Conservation (phyloP, 2,329 filamentous ascomycete species). For the Fusarium chuoi region DNA sequence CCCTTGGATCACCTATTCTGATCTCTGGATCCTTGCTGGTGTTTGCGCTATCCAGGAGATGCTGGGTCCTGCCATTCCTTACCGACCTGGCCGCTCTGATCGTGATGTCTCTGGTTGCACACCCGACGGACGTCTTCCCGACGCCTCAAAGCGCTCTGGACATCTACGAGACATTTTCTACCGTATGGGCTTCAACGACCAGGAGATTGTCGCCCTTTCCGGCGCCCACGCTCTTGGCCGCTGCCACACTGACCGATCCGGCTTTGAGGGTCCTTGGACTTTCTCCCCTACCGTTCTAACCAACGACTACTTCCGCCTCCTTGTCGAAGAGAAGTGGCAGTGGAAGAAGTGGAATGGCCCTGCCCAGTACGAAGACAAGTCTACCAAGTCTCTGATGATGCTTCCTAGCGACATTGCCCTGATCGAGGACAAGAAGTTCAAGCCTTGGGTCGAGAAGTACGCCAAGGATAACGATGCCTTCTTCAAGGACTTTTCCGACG, state of each 20-base stretch:
- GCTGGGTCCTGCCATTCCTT: constrained; percentile 88
- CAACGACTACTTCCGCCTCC: constrained; percentile 92
- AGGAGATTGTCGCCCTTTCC: constrained; percentile 90
- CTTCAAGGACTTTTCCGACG: constrained; percentile 91
- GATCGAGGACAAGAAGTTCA: constrained; percentile 88
- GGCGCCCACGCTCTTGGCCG: constrained; percentile 90
- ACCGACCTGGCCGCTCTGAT: constrained; percentile 86
- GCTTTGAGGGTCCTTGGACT: constrained; percentile 90
- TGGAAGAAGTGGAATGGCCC: constrained; percentile 93
- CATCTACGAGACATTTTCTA: constrained; percentile 93
- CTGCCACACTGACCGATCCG: constrained; percentile 88
- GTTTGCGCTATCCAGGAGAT: constrained; percentile 93
- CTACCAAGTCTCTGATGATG: constrained; percentile 94
- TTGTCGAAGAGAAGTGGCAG: constrained; percentile 92
- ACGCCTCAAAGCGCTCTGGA: constrained; percentile 79
- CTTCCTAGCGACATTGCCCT: constrained; percentile 90
- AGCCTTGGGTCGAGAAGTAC: constrained; percentile 82
- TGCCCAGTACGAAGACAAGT: constrained; percentile 87
- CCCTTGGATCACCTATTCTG: constrained; percentile 96
- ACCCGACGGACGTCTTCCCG: constrained; percentile 87
- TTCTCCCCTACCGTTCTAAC: constrained; percentile 91
- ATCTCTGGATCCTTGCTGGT: constrained; percentile 94
- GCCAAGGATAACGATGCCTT: constrained; percentile 90
- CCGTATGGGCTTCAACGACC: constrained; percentile 98
- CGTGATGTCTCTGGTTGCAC: constrained; percentile 86